These are phyloP conservation scores for Tetrahymena thermophila DNA, from an alignment of 73 alveolate genomes.

Conservation along the genomic window DNA sequence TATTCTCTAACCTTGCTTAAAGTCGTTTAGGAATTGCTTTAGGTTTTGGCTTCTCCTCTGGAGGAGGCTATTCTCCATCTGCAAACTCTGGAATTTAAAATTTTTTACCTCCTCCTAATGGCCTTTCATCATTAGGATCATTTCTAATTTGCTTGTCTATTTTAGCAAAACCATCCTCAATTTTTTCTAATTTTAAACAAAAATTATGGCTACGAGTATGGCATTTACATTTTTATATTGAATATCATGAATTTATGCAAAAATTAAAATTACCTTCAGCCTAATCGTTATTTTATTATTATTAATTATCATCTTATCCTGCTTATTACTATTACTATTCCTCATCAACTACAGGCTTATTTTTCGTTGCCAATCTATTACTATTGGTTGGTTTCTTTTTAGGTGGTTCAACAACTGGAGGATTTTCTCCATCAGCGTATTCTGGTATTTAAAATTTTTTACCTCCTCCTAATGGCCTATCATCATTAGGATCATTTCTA, in stretches of 20 bases:
- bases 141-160: background rate
- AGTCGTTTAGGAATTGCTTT: constrained; percentile 19
- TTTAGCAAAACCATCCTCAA: background rate
- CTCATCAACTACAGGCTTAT: background rate
- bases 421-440: constrained; percentile 33
- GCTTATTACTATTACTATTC: background rate
- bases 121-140: constrained; percentile 12
- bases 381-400: background rate
- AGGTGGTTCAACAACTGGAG: constrained; percentile 1
- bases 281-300: background rate
- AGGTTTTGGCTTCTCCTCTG: constrained; percentile 6
- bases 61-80: constrained; percentile 28
- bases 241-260: too few relatives aligned
- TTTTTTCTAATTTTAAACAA: background rate
- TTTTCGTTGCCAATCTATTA: background rate
- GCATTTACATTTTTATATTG: too few relatives aligned
- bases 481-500: constrained; percentile 17
- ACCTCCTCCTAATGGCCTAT: constrained; percentile 43
- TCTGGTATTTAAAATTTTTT: constrained; percentile 30
- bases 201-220: background rate
- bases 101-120: constrained; percentile 46
- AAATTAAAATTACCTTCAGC: background rate
- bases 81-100: constrained; percentile 32
- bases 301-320: background rate
- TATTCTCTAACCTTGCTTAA: constrained; percentile 20